Percentiles rank a stretch among this genome's conserved stretches.
Evolutionary conservation across 257 asterid species (phyloP).

Genomic region (Ilex asprella): DNA sequence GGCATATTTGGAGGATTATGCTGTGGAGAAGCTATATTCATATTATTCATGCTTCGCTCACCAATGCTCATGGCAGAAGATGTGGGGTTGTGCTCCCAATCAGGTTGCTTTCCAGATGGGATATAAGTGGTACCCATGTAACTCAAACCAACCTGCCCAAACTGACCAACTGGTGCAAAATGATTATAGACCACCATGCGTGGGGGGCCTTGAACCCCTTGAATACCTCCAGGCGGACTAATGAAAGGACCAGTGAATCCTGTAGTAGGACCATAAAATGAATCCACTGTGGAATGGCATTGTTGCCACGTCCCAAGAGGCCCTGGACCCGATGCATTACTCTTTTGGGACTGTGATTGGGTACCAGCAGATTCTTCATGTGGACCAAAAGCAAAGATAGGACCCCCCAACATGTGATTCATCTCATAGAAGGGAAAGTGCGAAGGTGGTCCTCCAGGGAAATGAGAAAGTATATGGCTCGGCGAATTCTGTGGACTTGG

Average conservation of each 20-base stretch:
- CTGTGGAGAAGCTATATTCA: constrained; percentile 47
- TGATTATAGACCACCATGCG: constrained; percentile 97
- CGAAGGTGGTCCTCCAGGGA: constrained; percentile 77
- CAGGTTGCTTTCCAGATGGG: constrained; percentile 89
- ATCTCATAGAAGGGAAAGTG: constrained; percentile 90
- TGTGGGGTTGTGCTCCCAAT: constrained; percentile 68
- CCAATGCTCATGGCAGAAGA: constrained; percentile 46
- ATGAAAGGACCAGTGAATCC: constrained; percentile 78
- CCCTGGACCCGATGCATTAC: constrained; percentile 49
- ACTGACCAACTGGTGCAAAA: constrained; percentile 96
- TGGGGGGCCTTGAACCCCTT: constrained; percentile 86
- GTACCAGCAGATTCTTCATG: constrained; percentile 63
- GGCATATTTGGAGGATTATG: constrained; percentile 49
- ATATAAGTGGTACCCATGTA: constrained; percentile 92
- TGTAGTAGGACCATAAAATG: constrained; percentile 77
- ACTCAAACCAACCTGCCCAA: constrained; percentile 95
- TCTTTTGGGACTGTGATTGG: constrained; percentile 63
- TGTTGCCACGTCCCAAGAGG: constrained; percentile 86
- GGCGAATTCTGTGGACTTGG: constrained; percentile 81
- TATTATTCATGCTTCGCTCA: constrained; percentile 56
- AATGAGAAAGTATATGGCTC: constrained; percentile 72
- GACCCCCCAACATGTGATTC: constrained; percentile 86
- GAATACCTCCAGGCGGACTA: constrained; percentile 56
- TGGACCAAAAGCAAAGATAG: constrained; percentile 71
- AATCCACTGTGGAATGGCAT: constrained; percentile 75